Percentiles rank a stretch among this genome's conserved stretches.
These are phyloP conservation scores for Rhizoctonia solani DNA, from an alignment of 1,284 basidiomycete genomes.

Conservation along the genomic window DNA sequence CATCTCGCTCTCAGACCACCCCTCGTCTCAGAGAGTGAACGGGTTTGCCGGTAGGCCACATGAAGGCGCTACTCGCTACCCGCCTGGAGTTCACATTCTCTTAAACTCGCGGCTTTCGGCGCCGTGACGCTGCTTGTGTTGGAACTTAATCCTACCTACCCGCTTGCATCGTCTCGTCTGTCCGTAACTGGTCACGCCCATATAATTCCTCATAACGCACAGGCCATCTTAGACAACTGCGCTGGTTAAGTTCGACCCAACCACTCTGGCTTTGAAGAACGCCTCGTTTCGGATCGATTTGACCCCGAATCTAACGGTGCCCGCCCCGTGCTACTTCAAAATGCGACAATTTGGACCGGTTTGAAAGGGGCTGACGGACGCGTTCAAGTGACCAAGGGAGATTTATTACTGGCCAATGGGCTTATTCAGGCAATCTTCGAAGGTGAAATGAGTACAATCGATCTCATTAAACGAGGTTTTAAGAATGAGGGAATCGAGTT, in stretches of 20 bases:
- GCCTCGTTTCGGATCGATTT: conserved; percentile 71
- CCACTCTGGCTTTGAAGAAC: conserved; percentile 41
- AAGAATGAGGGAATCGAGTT: conserved; percentile 17
- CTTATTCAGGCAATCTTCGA: conserved; percentile 48
- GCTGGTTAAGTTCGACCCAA: background rate
- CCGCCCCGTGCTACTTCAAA: conserved; percentile 68
- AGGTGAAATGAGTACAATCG: conserved; percentile 38
- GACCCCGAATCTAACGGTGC: conserved; percentile 60
- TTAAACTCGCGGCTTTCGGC: too few relatives aligned
- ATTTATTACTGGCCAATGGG: conserved; percentile 50
- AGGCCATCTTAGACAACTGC: background rate
- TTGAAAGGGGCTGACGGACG: conserved; percentile 57
- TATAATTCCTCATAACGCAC: conserved; percentile 4
- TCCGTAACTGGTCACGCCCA: background rate
- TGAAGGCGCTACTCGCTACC: too few relatives aligned
- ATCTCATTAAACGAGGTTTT: conserved; percentile 37
- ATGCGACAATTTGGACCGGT: conserved; percentile 82
- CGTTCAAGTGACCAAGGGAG: conserved; percentile 53
- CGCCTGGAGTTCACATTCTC: too few relatives aligned
- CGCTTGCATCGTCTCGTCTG: too few relatives aligned
- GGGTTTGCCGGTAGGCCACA: too few relatives aligned
- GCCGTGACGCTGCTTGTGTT: too few relatives aligned
- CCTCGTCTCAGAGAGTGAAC: too few relatives aligned
- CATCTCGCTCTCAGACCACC: too few relatives aligned
- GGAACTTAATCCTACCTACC: too few relatives aligned